Conservation (phyloP, 129 eudicot species). For the Lactuca saligna region DNA sequence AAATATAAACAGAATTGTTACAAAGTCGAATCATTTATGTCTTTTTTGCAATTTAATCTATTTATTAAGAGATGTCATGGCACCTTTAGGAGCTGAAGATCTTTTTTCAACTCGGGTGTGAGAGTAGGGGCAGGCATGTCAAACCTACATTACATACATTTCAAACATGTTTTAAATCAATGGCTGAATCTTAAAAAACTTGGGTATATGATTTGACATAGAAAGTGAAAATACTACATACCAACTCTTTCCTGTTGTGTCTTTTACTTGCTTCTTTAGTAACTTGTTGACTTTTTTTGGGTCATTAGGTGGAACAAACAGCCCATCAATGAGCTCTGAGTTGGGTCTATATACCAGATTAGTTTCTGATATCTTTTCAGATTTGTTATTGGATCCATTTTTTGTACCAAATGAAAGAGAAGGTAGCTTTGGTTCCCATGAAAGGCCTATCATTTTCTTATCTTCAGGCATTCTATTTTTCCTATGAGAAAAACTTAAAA, state of each 20-base stretch:
- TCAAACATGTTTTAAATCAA: conserved; percentile 26
- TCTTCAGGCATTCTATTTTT: conserved; percentile 46
- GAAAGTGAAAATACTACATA: conserved; percentile 54
- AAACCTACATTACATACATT: conserved; percentile 62
- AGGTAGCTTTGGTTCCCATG: conserved; percentile 81
- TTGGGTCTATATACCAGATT: conserved; percentile 48
- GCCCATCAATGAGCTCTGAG: conserved; percentile 84
- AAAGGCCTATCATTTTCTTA: conserved; percentile 59
- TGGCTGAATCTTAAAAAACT: background rate
- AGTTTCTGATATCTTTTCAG: conserved; percentile 21
- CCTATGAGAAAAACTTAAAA: conserved; percentile 9
- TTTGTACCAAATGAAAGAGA: conserved; percentile 22
- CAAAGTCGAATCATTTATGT: background rate
- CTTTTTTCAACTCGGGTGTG: conserved; percentile 86
- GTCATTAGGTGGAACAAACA: conserved; percentile 86
- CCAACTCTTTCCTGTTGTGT: conserved; percentile 81
- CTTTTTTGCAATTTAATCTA: background rate
- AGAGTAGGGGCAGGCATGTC: conserved; percentile 92
- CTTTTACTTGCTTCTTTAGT: conserved; percentile 76
- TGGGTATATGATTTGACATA: conserved; percentile 6
- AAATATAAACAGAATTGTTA: conserved; percentile 20
- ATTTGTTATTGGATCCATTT: conserved; percentile 12
- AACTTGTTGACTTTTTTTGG: conserved; percentile 74
- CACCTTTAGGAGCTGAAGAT: conserved; percentile 84
- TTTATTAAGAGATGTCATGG: background rate